Evolutionary conservation across 306 rosid species (phyloP), one percentile per base, ranked within the genome.

Genomic region (Acacia confusa): DNA sequence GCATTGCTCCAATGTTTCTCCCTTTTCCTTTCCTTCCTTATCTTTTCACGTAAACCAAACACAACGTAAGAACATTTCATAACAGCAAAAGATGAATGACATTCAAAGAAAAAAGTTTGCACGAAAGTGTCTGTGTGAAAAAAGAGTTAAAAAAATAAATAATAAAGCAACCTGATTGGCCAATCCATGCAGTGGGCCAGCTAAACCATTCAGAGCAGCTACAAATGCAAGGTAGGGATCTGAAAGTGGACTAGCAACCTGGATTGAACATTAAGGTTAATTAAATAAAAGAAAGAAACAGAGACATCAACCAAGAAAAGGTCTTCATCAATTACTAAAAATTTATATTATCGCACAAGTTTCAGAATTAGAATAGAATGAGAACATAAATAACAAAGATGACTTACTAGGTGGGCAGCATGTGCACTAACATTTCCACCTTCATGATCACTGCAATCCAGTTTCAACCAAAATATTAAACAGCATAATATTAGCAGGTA

Each of bases 341-440:
- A 14, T 9, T 32, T 22, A 47, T 50, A 75, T 60, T 12, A 68
- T 43, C 61, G 40, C 58, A 85, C 34, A 34, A 60, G 48, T 19
- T 73, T 70, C 68, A 48, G 76, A 70, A 55, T 77, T 72, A 78
- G 14, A 61, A 80, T n/a, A 77, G 61, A 77, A 77, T 64, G 24
- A 6, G 22, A 38, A 2, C 25, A 19, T 7, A 14, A 50, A 30
- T 60, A 70, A 22, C 44, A 66, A 43, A 80, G 82, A 78, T 66
- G 65, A 84, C 96, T 89, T 86, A 93, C 99, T 7, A 93, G 83
- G 85, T 96, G 98, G 58, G 98, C 98, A 4, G 98, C 91, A 85
- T 96, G 99, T 55, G 99, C 92, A 83, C 99, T 96, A 84, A 96
- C 98, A 84, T 96, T 96, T 45, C 99, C 99, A 28, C 99, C 99